A percentile compares a stretch with the other conserved stretches of the same genome.
Evolutionary conservation across 2,329 filamentous ascomycete genomes (phyloP).

Genomic region (Emmonsiellopsis sp.): DNA sequence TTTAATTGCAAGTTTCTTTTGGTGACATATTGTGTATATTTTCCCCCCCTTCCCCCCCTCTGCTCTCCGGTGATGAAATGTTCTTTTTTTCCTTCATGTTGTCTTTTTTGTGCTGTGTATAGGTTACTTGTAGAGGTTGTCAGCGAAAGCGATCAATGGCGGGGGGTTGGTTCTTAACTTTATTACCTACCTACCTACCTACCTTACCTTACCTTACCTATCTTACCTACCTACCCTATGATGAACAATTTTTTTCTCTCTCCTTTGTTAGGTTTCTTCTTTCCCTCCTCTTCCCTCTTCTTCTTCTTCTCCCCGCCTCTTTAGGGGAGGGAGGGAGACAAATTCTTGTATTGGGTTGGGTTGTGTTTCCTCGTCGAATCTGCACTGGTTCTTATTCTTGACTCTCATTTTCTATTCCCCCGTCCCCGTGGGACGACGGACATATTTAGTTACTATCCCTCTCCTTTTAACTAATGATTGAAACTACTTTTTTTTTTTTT

Average conservation of each 20-base stretch:
- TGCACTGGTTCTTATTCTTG: background rate
- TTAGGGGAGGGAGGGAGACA: too few relatives aligned
- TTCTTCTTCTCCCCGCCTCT: too few relatives aligned
- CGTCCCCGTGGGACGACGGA: too few relatives aligned
- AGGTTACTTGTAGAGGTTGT: background rate
- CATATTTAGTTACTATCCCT: too few relatives aligned
- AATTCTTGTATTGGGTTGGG: too few relatives aligned
- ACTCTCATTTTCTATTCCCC: background rate
- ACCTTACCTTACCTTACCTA: background rate
- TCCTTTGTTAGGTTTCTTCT: too few relatives aligned
- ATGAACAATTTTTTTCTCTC: background rate
- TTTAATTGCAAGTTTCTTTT: background rate
- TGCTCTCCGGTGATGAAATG: background rate
- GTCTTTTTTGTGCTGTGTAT: too few relatives aligned
- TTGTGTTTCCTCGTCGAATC: background rate
- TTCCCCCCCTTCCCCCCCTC: background rate
- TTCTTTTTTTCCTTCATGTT: too few relatives aligned
- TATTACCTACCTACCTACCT: background rate
- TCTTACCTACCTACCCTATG: background rate
- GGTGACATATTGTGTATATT: conserved; percentile 1
- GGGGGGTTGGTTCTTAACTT: background rate
- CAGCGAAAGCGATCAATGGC: background rate
- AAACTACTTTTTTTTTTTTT: too few relatives aligned
- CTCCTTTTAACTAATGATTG: too few relatives aligned
- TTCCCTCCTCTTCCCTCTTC: too few relatives aligned